Evolutionary conservation across 208 protist genomes (phyloP), one percentile per base, ranked within the genome.

Genomic region (Borovskyia barvae): DNA sequence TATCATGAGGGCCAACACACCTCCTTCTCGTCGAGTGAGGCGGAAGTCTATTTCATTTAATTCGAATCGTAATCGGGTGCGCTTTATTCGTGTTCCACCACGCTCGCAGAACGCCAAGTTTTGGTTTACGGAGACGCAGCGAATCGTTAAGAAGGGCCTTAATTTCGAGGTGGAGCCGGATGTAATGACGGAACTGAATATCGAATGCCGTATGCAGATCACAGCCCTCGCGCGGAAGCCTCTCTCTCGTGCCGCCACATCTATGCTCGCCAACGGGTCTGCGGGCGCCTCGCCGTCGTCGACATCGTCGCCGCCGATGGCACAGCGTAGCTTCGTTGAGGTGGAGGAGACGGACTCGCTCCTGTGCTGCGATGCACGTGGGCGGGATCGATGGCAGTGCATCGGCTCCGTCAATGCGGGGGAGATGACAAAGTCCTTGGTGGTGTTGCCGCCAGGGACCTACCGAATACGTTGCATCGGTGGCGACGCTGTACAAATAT

Each of bases 121-220:
- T 48, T 94, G 88, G 88, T 94, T 94, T 46, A 85, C 82, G 0
- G 85, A 90, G 48, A 77, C 65, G 28, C 56, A 78, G 68, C 72
- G 74, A 0, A 56, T 92, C 41, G 85, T 90, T 3, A 84, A 83
- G 50, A 92, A 90, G 55, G 85, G 85, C 3, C 35, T 92, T 2
- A 63, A 68, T 17, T 90, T 94, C 50, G 80, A 87, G 57, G 53
- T 94, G 25, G 80, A 90, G 59, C 88, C 82, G 8, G 55, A 77
- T 35, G 81, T 90, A 29, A 72, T 63, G 40, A 68, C 87, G 8
- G 75, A 74, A 15, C 57, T 92, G 19, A 75, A 75, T 29, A 78
- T 94, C 30, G 80, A 82, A 29, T 85, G 77, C 26, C 60, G 82
- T 14, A 60, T 94, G 69, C 88, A 94, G 46, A 62, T 94, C 33